phyloP scores from a whole-genome alignment of 176 grass and related monocot genomes.

The Puya raimondii region DNA sequence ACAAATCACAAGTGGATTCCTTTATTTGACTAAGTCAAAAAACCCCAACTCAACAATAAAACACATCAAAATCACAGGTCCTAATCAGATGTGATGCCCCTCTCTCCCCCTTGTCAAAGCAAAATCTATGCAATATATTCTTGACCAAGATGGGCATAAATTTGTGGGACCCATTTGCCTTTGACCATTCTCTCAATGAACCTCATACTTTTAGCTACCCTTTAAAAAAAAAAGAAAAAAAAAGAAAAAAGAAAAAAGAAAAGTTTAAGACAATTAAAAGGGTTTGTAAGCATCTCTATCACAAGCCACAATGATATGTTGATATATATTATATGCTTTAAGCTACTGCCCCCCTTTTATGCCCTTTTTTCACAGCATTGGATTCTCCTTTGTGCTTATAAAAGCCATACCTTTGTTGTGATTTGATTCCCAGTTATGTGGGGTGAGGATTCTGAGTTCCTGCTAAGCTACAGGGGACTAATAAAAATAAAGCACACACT shows the following conservation, averaged over 20 bases:
- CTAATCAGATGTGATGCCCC: background rate
- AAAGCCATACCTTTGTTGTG: background rate
- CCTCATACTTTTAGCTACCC: background rate
- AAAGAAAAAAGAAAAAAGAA: too few relatives aligned
- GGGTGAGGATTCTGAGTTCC: background rate
- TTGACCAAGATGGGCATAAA: background rate
- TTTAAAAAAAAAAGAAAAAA: background rate
- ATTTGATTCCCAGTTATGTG: background rate
- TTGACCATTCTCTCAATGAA: background rate
- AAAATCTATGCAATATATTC: constrained; percentile 1
- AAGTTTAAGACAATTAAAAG: too few relatives aligned
- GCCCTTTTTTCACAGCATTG: background rate
- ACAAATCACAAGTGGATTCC: background rate
- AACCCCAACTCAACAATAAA: background rate
- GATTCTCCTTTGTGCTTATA: background rate
- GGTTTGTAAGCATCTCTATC: background rate
- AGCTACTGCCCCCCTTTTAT: background rate
- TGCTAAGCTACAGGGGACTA: background rate
- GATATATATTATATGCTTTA: background rate
- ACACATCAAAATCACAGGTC: background rate
- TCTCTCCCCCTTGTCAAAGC: background rate
- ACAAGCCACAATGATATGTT: background rate
- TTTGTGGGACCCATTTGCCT: background rate
- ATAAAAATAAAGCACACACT: too few relatives aligned
- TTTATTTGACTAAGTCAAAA: background rate